Base-by-base conservation (phyloP, 805 yeast species). In the Lachancea thermotolerans region DNA sequence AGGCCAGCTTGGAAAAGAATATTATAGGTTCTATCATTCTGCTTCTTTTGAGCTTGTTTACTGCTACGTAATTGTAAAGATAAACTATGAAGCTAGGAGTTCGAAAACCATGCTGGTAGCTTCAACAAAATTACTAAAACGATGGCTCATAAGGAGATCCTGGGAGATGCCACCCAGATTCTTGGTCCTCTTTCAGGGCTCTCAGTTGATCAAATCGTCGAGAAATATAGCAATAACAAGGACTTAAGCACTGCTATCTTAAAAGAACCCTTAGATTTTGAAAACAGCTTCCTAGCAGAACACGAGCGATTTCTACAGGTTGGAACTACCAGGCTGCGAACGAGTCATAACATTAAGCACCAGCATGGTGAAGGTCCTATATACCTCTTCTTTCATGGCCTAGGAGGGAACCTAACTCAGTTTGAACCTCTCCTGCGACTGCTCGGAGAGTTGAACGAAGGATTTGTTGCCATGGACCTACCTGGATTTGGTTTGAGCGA, bases 331-430 rank as follows among this genome's bases (percentile, higher is more conserved):
- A 48, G 46, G n/a, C 30, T 61, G 4, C 50, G 60, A 18, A 42
- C 51, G 1, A 57, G 64, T 37, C 59, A 59, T 41, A 60, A 61
- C 50, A 15, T 57, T 7, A 33, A 40, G 3, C 37, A 39, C 6
- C 39, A 29, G 14, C 28, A 16, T 18, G 29, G 30, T 6, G 17
- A 35, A 27, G 42, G 39, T 1, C 29, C 95, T 0, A 67, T 81
- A 2, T 62, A 84, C 5, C 64, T 48, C 9, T 77, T 88, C 46
- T 58, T 90, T 15, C 97, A 89, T 67, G 98, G 98, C 0, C 64
- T 91, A 16, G 98, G 97, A 1, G 98, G 98, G 2, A 91, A 82
- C 54, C 69, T 85, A 59, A 78, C 87, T 17, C 96, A 89, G 60
- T 90, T 90, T 60, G 93, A 85, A 56, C 80, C 82, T 1, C 66